Base-by-base conservation (phyloP, 345 rosid species). In the Salix brachista region DNA sequence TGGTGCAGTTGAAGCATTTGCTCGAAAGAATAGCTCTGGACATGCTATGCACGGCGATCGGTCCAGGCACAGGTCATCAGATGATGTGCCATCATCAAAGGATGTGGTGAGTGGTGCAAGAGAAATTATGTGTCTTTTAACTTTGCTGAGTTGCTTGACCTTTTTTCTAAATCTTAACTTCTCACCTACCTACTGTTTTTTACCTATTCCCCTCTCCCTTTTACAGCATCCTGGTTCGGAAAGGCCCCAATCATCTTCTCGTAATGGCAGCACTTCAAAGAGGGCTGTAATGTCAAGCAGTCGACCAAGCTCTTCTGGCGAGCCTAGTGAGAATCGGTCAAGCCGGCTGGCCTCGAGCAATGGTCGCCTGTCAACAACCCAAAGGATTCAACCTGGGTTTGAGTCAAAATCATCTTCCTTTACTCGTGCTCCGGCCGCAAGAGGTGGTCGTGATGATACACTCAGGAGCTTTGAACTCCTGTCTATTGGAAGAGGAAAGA, bases 1-100 rank as follows among this genome's bases (percentile, higher is more conserved):
- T 3, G 97, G 91, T 69, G 92, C 91, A 73, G 91, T 85, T 30
- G 94, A 90, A 77, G 91, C 91, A 70, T 92, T 92, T 86, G 81
- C 94, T 65, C 78, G 91, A 74, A 86, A 89, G 79, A 89, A 89
- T 80, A 78, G 83, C 2, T 83, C 88, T 11, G 84, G 84, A 48
- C 67, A 78, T 71, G 70, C 86, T 48, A 86, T 86, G 42, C 87
- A 75, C 21, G 73, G 76, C 52, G 94, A 87, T 78, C 89, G 73
- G 30, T 78, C 91, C 4, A 84, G 86, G 79, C 86, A 86, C 81
- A 85, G 85, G 86, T 84, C 85, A 69, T 79, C 89, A 16, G 94
- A 87, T 78, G 91, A 87, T 18, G 82, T 78, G 70, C 87, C 90
- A 77, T 86, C 88, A 25, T 65, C 92, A 21, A 92, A 85, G 74